A percentile compares a stretch with the other conserved stretches of the same genome.
These are phyloP conservation scores for Cercospora citrullina DNA, from an alignment of 2,329 filamentous ascomycete genomes.

Conservation along the genomic window DNA sequence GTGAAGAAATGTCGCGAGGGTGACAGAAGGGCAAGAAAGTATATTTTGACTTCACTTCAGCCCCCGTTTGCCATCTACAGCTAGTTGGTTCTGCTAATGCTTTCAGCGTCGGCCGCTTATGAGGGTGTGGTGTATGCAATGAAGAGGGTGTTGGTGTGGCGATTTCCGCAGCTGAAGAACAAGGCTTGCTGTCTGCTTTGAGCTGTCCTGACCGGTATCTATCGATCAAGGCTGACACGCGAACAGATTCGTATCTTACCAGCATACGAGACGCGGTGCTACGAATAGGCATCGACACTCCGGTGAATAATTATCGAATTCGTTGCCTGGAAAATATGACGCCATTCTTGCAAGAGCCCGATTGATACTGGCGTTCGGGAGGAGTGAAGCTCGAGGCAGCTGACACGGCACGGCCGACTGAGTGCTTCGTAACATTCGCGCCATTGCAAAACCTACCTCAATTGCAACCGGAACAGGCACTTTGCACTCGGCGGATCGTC, in stretches of 20 bases:
- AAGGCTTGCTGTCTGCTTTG: neutral
- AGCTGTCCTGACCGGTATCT: neutral
- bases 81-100: neutral
- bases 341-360: neutral
- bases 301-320: neutral
- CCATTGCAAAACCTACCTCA: neutral
- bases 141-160: neutral
- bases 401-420: neutral
- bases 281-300: neutral
- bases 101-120: neutral
- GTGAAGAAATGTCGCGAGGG: neutral
- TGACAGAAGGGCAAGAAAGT: neutral
- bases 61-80: neutral
- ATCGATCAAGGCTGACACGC: neutral
- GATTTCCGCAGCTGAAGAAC: neutral
- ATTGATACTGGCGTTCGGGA: neutral
- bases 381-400: neutral
- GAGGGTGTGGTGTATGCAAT: neutral
- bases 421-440: conserved; percentile 1
- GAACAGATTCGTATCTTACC: neutral
- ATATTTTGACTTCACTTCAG: conserved; percentile 3
- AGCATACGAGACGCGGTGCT: neutral
- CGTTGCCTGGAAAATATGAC: neutral
- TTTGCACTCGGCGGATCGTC: neutral
- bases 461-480: neutral